These are phyloP conservation scores for Entophlyctis helioformis DNA, from an alignment of 192 early-diverging fungal genomes.

Conservation along the genomic window DNA sequence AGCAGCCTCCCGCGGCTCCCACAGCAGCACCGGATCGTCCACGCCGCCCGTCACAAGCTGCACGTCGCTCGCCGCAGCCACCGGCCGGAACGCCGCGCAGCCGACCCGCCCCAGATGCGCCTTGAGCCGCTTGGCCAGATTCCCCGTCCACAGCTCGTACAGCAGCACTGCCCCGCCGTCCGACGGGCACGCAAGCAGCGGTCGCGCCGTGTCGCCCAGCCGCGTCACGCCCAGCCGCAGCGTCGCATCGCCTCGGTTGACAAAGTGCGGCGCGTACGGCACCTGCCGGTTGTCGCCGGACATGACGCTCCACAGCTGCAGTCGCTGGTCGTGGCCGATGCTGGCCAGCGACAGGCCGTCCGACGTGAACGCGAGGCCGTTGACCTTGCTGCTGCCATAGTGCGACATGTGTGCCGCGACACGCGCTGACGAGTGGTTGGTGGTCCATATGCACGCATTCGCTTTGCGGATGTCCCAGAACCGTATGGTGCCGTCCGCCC, in stretches of 20 bases:
- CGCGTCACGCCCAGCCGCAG: slow-evolving; percentile 12
- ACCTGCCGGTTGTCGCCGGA: slow-evolving; percentile 42
- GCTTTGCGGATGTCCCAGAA: slow-evolving; percentile 84
- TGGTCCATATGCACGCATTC: slow-evolving; percentile 34
- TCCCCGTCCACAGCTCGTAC: slow-evolving; percentile 45
- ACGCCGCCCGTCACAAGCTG: no score
- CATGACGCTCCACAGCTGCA: slow-evolving; percentile 55
- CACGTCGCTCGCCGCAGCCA: no score
- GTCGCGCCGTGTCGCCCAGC: slow-evolving; percentile 14
- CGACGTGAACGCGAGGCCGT: slow-evolving; percentile 52
- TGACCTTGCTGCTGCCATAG: slow-evolving; percentile 38
- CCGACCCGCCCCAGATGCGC: slow-evolving; percentile 50
- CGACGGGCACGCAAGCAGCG: slow-evolving; percentile 48
- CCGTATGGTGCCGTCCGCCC: slow-evolving; percentile 49
- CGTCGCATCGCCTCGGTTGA: slow-evolving; percentile 18
- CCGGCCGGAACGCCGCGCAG: slow-evolving; percentile 49
- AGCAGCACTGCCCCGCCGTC: slow-evolving; percentile 38
- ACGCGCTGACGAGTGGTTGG: slow-evolving; percentile 6
- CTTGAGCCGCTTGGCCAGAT: slow-evolving; percentile 34
- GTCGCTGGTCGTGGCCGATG: slow-evolving; percentile 42
- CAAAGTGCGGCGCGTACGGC: slow-evolving; percentile 13
- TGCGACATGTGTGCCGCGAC: slow-evolving; percentile 36
- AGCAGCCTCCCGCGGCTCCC: no score
- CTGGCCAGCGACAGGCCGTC: slow-evolving; percentile 50
- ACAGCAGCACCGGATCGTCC: no score